Conservation (phyloP, 768 basidiomycete species). For the Tulasnella sp. region DNA sequence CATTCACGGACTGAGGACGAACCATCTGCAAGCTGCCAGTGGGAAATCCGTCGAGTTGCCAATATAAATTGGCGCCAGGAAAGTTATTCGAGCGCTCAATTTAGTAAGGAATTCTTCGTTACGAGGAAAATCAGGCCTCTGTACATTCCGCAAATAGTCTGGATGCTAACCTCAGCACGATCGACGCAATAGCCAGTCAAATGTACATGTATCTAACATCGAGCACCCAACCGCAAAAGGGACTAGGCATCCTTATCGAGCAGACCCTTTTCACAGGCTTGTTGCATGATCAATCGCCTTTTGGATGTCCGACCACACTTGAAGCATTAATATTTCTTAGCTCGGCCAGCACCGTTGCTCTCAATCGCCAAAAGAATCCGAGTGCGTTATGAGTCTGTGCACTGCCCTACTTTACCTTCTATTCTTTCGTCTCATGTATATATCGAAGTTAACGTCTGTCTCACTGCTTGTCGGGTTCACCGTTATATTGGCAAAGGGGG, state of each 20-base stretch:
- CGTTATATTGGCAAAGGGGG: no score
- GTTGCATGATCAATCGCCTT: no score
- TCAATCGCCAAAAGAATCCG: no score
- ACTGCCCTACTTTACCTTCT: no score
- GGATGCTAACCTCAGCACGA: conserved; percentile 51
- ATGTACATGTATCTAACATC: conserved; percentile 64
- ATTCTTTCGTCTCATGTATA: no score
- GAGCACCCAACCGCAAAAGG: conserved; percentile 64
- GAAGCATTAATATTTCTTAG: no score
- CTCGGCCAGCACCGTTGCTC: no score
- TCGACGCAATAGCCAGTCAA: conserved; percentile 49
- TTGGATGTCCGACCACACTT: no score
- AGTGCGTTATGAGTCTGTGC: no score
- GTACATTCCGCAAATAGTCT: conserved; percentile 69
- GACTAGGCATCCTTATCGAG: conserved; percentile 34
- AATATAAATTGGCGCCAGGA: not conserved
- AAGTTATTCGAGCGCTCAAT: conserved; percentile 40
- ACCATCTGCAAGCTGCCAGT: conserved; percentile 44
- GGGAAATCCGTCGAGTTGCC: not conserved
- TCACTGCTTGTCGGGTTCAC: no score
- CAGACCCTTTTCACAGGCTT: not conserved
- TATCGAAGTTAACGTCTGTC: no score
- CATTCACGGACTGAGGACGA: conserved; percentile 56
- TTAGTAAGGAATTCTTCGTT: conserved; percentile 65
- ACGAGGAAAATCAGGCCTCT: conserved; percentile 74